Conservation (phyloP, 2,329 filamentous ascomycete species). For the Didymellaceae sp. region DNA sequence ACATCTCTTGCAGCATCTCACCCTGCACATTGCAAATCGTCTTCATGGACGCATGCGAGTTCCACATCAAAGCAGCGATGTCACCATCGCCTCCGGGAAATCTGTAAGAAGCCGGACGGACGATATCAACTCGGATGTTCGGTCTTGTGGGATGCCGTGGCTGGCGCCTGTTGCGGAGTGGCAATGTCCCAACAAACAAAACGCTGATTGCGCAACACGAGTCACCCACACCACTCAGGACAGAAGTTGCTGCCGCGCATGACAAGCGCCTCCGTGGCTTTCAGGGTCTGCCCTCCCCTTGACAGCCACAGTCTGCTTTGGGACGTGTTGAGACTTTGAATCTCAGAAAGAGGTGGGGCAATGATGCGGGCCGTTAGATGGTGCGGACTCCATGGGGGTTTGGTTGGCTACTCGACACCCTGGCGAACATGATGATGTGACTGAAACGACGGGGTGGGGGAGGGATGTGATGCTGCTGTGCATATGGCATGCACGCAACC, state of each 20-base stretch:
- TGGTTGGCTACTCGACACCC: neutral
- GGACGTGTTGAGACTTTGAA: conserved; percentile 13
- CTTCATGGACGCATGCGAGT: neutral
- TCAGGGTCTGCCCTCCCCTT: conserved; percentile 8
- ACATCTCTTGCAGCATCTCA: conserved; percentile 1
- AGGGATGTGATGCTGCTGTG: conserved; percentile 4
- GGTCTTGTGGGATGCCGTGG: conserved; percentile 1
- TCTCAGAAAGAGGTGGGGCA: neutral
- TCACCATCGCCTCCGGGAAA: neutral
- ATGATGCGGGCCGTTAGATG: conserved; percentile 7
- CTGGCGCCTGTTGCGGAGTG: conserved; percentile 3
- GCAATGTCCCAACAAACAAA: conserved; percentile 18
- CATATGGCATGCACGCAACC: neutral
- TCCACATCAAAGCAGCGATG: neutral
- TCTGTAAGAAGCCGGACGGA: neutral
- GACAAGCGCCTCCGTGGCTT: conserved; percentile 3
- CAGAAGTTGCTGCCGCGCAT: conserved; percentile 8
- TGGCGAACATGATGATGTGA: conserved; percentile 5
- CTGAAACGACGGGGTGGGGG: neutral
- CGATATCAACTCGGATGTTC: neutral
- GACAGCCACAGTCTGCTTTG: conserved; percentile 10
- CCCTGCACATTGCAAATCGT: neutral
- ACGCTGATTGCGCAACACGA: neutral
- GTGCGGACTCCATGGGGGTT: neutral
- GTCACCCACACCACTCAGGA: neutral